Evolutionary conservation across 2,329 filamentous ascomycete genomes (phyloP).

Genomic region (Neonectria punicea): DNA sequence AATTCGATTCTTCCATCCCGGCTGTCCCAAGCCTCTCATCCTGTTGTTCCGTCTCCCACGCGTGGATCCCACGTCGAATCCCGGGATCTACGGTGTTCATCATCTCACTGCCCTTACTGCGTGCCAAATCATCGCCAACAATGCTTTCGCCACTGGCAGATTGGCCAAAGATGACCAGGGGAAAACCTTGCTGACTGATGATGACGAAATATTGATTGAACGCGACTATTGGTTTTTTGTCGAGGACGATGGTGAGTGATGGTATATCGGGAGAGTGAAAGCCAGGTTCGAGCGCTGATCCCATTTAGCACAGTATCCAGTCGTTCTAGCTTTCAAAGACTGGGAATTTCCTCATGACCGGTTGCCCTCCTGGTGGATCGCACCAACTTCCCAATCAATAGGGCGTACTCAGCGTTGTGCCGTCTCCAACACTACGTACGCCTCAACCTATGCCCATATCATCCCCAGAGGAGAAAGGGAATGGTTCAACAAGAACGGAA

Average conservation of each 20-base stretch:
- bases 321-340: slow-evolving; percentile 32
- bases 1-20: slow-evolving; percentile 26
- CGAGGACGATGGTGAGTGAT: too few species aligned
- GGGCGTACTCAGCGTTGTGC: slow-evolving; percentile 22
- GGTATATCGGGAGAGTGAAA: too few species aligned
- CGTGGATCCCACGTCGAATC: slow-evolving; percentile 20
- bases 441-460: slow-evolving; percentile 32
- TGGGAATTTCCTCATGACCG: slow-evolving; percentile 36
- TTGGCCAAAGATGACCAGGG: slow-evolving; percentile 17
- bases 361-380: slow-evolving; percentile 28
- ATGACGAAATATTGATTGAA: too few species aligned
- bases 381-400: background rate
- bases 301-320: slow-evolving; percentile 12
- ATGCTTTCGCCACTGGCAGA: slow-evolving; percentile 23
- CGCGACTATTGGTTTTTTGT: too few species aligned
- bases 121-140: slow-evolving; percentile 33
- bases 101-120: slow-evolving; percentile 28
- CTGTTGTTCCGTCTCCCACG: slow-evolving; percentile 33
- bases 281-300: too few species aligned
- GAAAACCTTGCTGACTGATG: background rate
- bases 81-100: slow-evolving; percentile 25
- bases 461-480: slow-evolving; percentile 31
- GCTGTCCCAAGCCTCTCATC: slow-evolving; percentile 32
- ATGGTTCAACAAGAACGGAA: slow-evolving; percentile 36
- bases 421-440: slow-evolving; percentile 35